Base-by-base conservation (phyloP, 192 early-diverging fungal species). In the Coemansia sp. region DNA sequence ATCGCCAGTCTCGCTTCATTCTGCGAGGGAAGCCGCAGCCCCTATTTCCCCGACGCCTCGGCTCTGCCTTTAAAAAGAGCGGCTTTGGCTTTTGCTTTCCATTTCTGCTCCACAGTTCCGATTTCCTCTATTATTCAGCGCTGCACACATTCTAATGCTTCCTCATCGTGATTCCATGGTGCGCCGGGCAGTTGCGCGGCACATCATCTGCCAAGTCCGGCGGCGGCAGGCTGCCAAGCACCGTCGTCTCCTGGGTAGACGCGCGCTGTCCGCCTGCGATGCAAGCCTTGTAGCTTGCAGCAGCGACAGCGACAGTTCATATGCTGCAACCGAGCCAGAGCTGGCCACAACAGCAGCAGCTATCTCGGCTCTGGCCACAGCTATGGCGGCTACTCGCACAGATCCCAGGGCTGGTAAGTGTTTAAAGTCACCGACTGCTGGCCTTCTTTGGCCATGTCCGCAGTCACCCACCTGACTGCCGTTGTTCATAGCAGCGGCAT, bases 211-310 rank as follows among this genome's bases (percentile, higher is more conserved):
- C 15, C 54, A 56, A 34, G 54, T 19, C 28, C 54, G 54, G 54
- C 54, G 17, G 54, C 54, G 28, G 28, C 54, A 34, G 54, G 28
- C 34, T 56, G 28, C 54, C 54, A 56, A 56, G 54, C 28, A 56
- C 15, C 54, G 54, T n/a, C 54, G 54, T n/a, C 26, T 56, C 11
- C 40, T 42, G 40, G 40, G 40, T n/a, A 11, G 40, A 5, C 40
- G 40, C 15, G 40, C 40, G 14, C 12, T 42, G 40, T 42, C 40
- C 0, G 40, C 4, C 15, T 42, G 40, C 40, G 54, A 26, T 34
- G 7, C 23, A n/a, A 12, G n/a, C 1, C 5, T 17, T 56, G 28
- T 15, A 19, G 34, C n/a, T n/a, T n/a, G 15, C 17, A 17, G 14
- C 54, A 17, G 28, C 28, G 10, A 6, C 54, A 56, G 28, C 54